These are phyloP conservation scores for Novakomyces olei DNA, from an alignment of 805 yeast genomes.

Conservation along the genomic window DNA sequence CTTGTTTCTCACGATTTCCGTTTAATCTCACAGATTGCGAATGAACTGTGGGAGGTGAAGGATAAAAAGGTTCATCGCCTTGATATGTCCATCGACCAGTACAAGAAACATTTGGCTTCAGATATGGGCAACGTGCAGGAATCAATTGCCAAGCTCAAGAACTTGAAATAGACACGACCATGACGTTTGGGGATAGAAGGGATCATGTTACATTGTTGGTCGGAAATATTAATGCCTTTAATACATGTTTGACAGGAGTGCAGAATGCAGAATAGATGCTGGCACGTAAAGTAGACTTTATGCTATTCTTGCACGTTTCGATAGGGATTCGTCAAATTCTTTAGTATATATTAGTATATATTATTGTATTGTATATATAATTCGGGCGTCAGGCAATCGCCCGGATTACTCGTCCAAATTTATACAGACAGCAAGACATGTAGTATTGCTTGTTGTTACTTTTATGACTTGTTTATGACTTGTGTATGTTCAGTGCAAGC, in stretches of 20 bases:
- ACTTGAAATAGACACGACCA: conserved; percentile 1
- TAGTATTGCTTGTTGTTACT: no score
- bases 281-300: no score
- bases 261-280: not conserved
- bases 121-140: conserved; percentile 1
- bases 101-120: conserved; percentile 33
- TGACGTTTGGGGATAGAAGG: no score
- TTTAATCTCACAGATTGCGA: conserved; percentile 86
- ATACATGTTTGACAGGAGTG: not conserved
- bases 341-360: not conserved
- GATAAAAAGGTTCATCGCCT: conserved; percentile 88
- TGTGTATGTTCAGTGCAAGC: no score
- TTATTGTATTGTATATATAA: conserved; percentile 1
- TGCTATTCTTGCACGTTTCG: no score
- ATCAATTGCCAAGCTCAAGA: conserved; percentile 1
- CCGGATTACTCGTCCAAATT: no score
- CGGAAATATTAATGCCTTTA: no score
- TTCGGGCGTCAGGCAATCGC: not conserved
- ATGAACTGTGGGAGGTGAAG: conserved; percentile 92
- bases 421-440: no score
- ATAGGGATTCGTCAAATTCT: not conserved
- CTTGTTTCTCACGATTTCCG: conserved; percentile 99
- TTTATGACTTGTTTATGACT: no score
- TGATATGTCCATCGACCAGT: conserved; percentile 77
- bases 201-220: no score